Evolutionary conservation across 371 early-diverging fungal species (phyloP), one percentile per base, ranked within the genome.

Genomic region (Lichtheimia corymbifera): DNA sequence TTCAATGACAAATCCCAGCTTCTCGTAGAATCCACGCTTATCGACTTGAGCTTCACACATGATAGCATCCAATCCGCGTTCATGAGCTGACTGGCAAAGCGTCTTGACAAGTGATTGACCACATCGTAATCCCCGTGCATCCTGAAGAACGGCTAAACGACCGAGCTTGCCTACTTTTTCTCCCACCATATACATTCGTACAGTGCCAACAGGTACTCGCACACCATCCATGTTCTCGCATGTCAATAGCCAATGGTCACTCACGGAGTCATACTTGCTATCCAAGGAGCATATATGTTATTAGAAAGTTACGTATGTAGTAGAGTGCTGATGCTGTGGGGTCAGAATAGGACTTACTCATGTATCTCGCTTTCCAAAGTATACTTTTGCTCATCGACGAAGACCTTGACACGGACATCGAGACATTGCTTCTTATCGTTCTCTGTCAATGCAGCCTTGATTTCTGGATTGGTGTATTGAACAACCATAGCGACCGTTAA

Each of bases 21-120:
- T 75, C 52, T 74, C 68, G 53, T 82, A 82, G 50, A 82, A 82
- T 9, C 58, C 68, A n/a, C 67, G 74, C 40, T 73, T 72, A 54
- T 73, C 76, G 45, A 62, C 30, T 54, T 82, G 83, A 24, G 76
- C 60, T 53, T 79, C 74, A 9, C 71, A 50, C 15, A 71, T 61
- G 50, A 77, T 72, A 1, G 64, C 62, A 7, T 60, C 56, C 22
- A 60, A 63, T 4, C 66, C 63, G 0, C 58, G 58, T 35, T 52
- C 35, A 44, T 55, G 55, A 35, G 70, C 68, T n/a, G 64, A 59
- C 15, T 73, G 50, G 12, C 71, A 58, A 22, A 77, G 50, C 2
- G 57, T 58, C 9, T 70, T 44, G 1, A 74, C 73, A 2, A 82
- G 50, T 18, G 47, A 59, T 30, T 58, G 55, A 13, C 78, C 83